phyloP scores from a whole-genome alignment of 768 basidiomycete species.

The Candolleomyces aberdarensis region DNA sequence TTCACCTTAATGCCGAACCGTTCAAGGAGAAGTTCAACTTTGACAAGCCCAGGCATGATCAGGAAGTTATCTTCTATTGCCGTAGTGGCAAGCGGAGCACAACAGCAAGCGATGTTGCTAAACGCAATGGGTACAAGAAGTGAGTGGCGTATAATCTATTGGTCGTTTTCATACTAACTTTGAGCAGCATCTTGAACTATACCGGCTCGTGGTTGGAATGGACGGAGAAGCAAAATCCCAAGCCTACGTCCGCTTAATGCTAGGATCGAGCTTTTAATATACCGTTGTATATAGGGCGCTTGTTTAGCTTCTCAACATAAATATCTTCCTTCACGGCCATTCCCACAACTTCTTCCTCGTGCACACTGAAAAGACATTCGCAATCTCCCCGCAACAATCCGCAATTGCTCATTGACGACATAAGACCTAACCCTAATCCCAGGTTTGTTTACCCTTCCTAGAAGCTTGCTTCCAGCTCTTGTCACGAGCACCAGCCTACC shows the following conservation, averaged over 20 bases:
- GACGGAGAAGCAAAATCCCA: conserved; percentile 51
- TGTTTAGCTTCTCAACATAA: no score
- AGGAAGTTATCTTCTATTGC: conserved; percentile 89
- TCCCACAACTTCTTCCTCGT: no score
- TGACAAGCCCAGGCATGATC: conserved; percentile 62
- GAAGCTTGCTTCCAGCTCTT: no score
- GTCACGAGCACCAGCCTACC: conserved; percentile 9
- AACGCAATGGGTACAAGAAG: conserved; percentile 80
- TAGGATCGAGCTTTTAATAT: not conserved
- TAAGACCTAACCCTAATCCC: no score
- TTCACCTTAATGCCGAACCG: conserved; percentile 51
- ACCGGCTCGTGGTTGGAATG: conserved; percentile 89
- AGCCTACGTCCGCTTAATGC: conserved; percentile 9
- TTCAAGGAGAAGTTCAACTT: conserved; percentile 71
- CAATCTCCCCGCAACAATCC: no score
- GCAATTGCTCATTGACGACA: no score
- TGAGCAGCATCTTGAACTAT: conserved; percentile 63
- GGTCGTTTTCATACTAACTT: conserved; percentile 2
- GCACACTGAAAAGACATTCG: no score
- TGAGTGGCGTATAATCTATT: conserved; percentile 29
- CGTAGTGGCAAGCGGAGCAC: conserved; percentile 83
- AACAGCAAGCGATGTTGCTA: conserved; percentile 79
- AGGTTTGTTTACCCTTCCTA: no score
- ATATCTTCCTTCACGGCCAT: no score
- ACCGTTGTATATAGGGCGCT: no score